phyloP scores from a whole-genome alignment of 305 asterid genomes.

The Solanum hybrid region DNA sequence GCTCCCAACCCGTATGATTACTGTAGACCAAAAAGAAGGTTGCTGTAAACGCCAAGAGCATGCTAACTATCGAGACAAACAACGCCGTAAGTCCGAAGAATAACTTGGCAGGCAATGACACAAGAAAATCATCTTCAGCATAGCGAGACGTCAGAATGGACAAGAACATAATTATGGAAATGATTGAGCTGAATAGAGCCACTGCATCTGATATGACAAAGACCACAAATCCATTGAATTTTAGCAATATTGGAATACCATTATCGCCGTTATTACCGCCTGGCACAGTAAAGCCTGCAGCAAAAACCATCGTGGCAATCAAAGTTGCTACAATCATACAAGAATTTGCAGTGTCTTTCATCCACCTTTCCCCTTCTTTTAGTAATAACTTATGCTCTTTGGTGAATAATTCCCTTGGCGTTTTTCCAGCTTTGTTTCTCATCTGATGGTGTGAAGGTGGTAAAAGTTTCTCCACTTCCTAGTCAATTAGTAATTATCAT shows the following conservation, averaged over 20 bases:
- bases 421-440: conserved; percentile 17
- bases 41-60: not conserved
- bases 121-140: conserved; percentile 27
- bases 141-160: conserved; percentile 31
- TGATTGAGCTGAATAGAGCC: conserved; percentile 24
- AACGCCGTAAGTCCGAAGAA: conserved; percentile 19
- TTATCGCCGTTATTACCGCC: conserved; percentile 19
- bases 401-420: conserved; percentile 22
- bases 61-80: conserved; percentile 10
- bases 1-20: not conserved
- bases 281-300: conserved; percentile 34
- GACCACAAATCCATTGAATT: conserved; percentile 2
- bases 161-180: conserved; percentile 29
- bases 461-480: conserved; percentile 30
- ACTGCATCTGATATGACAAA: conserved; percentile 27
- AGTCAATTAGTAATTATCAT: not conserved
- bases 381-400: conserved; percentile 18
- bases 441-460: conserved; percentile 11
- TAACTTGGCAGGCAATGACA: conserved; percentile 20
- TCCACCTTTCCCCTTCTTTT: conserved; percentile 33
- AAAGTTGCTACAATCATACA: conserved; percentile 33
- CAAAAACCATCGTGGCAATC: conserved; percentile 33
- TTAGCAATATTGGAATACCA: conserved; percentile 21
- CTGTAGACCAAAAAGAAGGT: conserved; percentile 5
- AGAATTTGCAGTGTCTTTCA: conserved; percentile 32